Evolutionary conservation across 2,329 filamentous ascomycete species (phyloP).

Genomic region (Tolypocladium amazonense): DNA sequence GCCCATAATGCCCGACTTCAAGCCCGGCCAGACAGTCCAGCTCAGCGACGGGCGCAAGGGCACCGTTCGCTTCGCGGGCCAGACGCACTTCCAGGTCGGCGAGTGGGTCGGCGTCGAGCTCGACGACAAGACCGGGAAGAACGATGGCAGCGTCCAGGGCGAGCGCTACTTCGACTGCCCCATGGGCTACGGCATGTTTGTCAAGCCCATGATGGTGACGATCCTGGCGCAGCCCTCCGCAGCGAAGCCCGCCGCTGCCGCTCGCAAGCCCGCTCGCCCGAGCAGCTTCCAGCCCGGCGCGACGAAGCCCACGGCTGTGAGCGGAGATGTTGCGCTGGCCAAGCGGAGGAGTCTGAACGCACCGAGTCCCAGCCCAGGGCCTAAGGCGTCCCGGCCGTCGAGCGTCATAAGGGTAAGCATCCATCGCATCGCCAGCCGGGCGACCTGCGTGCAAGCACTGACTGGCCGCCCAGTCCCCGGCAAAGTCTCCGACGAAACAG

Average conservation of each 20-base stretch:
- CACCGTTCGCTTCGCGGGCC: constrained; percentile 71
- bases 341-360: constrained; percentile 62
- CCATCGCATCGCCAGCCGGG: background rate
- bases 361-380: constrained; percentile 60
- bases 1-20: constrained; percentile 43
- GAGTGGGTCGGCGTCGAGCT: constrained; percentile 89
- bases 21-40: constrained; percentile 64
- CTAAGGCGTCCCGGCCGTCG: constrained; percentile 42
- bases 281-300: constrained; percentile 36
- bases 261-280: constrained; percentile 32
- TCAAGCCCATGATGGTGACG: constrained; percentile 60
- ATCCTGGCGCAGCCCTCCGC: constrained; percentile 40
- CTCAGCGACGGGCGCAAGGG: constrained; percentile 69
- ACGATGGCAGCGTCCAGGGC: constrained; percentile 84
- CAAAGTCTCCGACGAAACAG: constrained; percentile 72
- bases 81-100: constrained; percentile 68
- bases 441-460: background rate
- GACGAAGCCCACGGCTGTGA: constrained; percentile 24
- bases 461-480: constrained; percentile 48
- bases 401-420: constrained; percentile 46
- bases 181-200: constrained; percentile 72
- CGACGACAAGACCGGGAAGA: constrained; percentile 74
- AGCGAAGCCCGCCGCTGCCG: constrained; percentile 25
- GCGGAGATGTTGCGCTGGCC: constrained; percentile 39
- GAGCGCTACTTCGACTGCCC: constrained; percentile 80